These are phyloP conservation scores for Rhexocercosporidium sp. DNA, from an alignment of 2,329 filamentous ascomycete species.

Conservation along the genomic window DNA sequence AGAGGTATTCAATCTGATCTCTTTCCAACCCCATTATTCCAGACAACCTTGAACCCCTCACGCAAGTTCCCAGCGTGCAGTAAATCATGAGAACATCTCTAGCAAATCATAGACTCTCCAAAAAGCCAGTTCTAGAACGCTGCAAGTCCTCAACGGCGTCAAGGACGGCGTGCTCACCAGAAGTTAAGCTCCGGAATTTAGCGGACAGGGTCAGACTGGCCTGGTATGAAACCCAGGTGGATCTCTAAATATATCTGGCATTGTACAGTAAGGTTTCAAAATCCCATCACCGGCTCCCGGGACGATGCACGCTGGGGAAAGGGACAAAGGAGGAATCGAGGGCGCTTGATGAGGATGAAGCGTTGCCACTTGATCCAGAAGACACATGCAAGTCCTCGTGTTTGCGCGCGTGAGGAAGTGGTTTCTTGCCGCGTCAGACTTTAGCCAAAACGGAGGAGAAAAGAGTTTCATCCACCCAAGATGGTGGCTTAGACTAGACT, in stretches of 20 bases:
- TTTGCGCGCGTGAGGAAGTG: conserved; percentile 15
- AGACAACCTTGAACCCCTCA: not conserved
- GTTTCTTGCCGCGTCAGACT: conserved; percentile 25
- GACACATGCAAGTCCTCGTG: conserved; percentile 4
- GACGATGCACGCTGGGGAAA: not conserved
- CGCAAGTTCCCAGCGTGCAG: not conserved
- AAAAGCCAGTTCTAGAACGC: not conserved
- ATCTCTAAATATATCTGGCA: conserved; percentile 20
- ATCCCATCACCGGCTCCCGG: conserved; percentile 6
- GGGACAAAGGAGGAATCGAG: not conserved
- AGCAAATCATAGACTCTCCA: not conserved
- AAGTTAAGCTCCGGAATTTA: conserved; percentile 8
- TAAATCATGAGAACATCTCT: too few species aligned
- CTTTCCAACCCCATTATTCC: not conserved
- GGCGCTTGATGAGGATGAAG: conserved; percentile 22
- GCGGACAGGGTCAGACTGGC: conserved; percentile 9
- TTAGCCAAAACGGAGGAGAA: conserved; percentile 13
- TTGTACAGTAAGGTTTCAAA: conserved; percentile 19
- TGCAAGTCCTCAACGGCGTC: conserved; percentile 13
- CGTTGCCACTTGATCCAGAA: conserved; percentile 14
- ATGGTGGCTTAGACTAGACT: conserved; percentile 14
- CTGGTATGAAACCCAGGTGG: conserved; percentile 18
- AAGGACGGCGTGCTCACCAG: conserved; percentile 14
- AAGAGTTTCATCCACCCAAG: conserved; percentile 17
- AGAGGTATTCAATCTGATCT: not conserved